Percentiles rank a stretch among this genome's conserved stretches.
These are phyloP conservation scores for Paramecium tetraurelia DNA, from an alignment of 73 alveolate genomes.

Conservation along the genomic window DNA sequence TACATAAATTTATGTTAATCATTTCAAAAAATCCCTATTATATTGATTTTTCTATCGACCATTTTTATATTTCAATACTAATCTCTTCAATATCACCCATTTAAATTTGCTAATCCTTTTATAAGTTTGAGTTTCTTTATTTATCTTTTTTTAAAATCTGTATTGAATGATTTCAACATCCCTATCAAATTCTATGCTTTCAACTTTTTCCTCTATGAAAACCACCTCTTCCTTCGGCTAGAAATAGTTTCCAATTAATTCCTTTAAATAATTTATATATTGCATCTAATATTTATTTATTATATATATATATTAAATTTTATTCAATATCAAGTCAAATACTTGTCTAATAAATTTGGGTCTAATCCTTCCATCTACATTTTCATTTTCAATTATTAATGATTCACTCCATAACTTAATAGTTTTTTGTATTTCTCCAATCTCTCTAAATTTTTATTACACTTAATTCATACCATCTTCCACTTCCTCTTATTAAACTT, in stretches of 20 bases:
- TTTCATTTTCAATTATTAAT: constrained; percentile 7
- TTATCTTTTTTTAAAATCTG: background rate
- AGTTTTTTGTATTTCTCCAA: background rate
- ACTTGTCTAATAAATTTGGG: constrained; percentile 23
- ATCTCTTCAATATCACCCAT: too few relatives aligned
- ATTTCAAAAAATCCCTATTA: background rate
- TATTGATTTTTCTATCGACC: background rate
- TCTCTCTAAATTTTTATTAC: background rate
- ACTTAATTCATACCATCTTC: background rate
- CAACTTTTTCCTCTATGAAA: background rate
- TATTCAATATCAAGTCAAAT: background rate
- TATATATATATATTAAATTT: background rate
- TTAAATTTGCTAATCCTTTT: too few relatives aligned
- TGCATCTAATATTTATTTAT: background rate
- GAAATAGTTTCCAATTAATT: background rate
- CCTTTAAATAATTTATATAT: background rate
- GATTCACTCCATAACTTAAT: background rate
- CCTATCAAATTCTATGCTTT: background rate
- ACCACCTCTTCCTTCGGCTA: background rate
- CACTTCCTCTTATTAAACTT: background rate
- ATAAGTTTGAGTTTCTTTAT: background rate
- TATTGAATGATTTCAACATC: background rate
- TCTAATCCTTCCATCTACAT: constrained; percentile 27
- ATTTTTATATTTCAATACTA: background rate
- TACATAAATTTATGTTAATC: background rate